Evolutionary conservation across 2,329 filamentous ascomycete genomes (phyloP).

Genomic region (Leptodontidium sp.): DNA sequence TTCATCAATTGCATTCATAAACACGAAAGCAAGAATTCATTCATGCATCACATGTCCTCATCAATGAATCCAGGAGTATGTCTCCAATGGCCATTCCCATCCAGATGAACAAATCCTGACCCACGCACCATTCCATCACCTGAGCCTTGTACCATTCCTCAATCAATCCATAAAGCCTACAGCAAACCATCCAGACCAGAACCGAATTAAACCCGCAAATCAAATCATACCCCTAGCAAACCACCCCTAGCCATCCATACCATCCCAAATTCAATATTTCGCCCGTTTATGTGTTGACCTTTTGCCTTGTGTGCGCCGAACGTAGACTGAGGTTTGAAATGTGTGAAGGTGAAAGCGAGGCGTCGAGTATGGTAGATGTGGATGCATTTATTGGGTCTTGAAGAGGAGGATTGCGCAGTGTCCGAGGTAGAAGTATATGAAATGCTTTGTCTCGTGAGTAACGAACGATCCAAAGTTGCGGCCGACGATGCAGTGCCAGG

Average conservation of each 20-base stretch:
- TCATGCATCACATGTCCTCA: slow-evolving; percentile 15
- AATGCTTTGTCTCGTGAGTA: slow-evolving; percentile 98
- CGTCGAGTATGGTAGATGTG: background rate
- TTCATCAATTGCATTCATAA: slow-evolving; percentile 9
- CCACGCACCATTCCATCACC: background rate
- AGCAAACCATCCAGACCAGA: slow-evolving; percentile 10
- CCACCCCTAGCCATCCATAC: background rate
- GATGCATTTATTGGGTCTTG: slow-evolving; percentile 83
- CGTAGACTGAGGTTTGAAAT: background rate
- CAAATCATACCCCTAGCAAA: slow-evolving; percentile 11
- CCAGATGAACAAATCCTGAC: slow-evolving; percentile 4
- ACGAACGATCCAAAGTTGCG: slow-evolving; percentile 99
- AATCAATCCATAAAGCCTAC: background rate
- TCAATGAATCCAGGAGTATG: slow-evolving; percentile 12
- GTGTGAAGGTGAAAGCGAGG: background rate
- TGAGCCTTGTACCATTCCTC: background rate
- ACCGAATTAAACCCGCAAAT: slow-evolving; percentile 5
- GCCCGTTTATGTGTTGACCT: background rate
- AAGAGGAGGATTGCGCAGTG: slow-evolving; percentile 98
- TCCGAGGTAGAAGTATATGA: slow-evolving; percentile 99
- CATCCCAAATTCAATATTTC: background rate
- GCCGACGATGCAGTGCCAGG: slow-evolving; percentile 99
- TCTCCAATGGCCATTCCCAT: slow-evolving; percentile 9
- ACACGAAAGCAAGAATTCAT: slow-evolving; percentile 14
- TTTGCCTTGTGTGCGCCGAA: slow-evolving; percentile 17